These are phyloP conservation scores for Catunica adiposa DNA, from an alignment of 2,329 filamentous ascomycete species.

Conservation along the genomic window DNA sequence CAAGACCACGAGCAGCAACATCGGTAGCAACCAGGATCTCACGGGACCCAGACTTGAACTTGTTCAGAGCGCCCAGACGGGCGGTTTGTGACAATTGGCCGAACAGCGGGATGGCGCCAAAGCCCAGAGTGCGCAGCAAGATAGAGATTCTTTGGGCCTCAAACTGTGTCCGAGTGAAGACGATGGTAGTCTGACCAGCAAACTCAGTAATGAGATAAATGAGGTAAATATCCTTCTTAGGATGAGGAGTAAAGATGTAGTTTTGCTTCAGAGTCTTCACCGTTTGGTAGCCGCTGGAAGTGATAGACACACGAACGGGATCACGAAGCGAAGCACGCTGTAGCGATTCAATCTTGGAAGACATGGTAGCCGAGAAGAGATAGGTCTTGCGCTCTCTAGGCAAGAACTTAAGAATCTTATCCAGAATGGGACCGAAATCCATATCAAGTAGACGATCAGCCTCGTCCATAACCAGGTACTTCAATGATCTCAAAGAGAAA, in stretches of 20 bases:
- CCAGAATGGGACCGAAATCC: constrained; percentile 81
- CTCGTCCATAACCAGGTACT: constrained; percentile 90
- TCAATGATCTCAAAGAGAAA: constrained; percentile 66
- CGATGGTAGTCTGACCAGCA: constrained; percentile 68
- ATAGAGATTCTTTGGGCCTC: constrained; percentile 78
- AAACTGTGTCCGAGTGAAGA: constrained; percentile 84
- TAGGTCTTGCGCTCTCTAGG: constrained; percentile 65
- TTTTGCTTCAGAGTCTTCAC: constrained; percentile 76
- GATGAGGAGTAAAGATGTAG: constrained; percentile 73
- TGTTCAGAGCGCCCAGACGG: constrained; percentile 73
- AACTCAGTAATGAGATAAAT: constrained; percentile 77
- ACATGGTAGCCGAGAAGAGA: constrained; percentile 90
- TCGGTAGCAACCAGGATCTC: constrained; percentile 86
- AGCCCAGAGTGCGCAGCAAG: constrained; percentile 66
- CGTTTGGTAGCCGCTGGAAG: constrained; percentile 72
- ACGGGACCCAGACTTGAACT: constrained; percentile 66
- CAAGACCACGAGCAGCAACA: constrained; percentile 80
- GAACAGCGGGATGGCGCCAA: constrained; percentile 82
- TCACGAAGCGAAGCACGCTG: constrained; percentile 79
- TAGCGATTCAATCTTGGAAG: constrained; percentile 78
- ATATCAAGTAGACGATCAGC: constrained; percentile 83
- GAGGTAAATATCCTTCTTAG: constrained; percentile 78
- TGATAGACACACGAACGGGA: constrained; percentile 69
- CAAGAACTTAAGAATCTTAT: constrained; percentile 83
- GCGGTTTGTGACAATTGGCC: constrained; percentile 79